Evolutionary conservation across 2,329 filamentous ascomycete genomes (phyloP).

Genomic region (Myriangium duriaei): DNA sequence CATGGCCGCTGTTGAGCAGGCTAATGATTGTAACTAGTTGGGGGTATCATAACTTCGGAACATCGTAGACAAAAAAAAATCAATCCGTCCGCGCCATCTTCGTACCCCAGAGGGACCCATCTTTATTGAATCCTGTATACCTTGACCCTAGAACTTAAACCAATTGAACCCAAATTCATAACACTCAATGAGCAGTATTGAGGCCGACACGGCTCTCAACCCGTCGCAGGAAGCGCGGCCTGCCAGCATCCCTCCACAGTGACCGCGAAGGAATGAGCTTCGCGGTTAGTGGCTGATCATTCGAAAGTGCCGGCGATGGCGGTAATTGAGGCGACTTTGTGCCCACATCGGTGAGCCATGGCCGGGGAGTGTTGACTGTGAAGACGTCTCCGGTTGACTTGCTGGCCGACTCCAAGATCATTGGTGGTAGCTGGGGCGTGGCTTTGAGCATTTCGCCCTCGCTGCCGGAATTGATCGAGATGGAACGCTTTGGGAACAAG

Average conservation of each 20-base stretch:
- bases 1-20: neutral
- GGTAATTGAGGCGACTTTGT: neutral
- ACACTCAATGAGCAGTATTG: constrained; percentile 1
- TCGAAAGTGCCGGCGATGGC: neutral
- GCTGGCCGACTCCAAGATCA: constrained; percentile 3
- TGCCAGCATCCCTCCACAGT: constrained; percentile 8
- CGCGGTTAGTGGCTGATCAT: constrained; percentile 1
- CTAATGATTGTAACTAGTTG: neutral
- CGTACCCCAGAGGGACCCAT: too few relatives aligned
- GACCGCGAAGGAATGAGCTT: constrained; percentile 4
- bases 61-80: neutral
- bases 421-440: constrained; percentile 5
- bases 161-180: too few relatives aligned
- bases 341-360: neutral
- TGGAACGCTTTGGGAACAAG: constrained; percentile 6
- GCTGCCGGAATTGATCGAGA: constrained; percentile 1
- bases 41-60: neutral
- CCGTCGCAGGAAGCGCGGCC: constrained; percentile 7
- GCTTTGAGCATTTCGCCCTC: constrained; percentile 3
- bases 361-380: neutral
- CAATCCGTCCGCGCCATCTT: too few relatives aligned
- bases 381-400: constrained; percentile 1
- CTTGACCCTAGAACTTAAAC: too few relatives aligned
- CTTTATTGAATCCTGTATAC: too few relatives aligned
- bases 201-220: constrained; percentile 8